Evolutionary conservation across 495 filamentous ascomycete genomes (phyloP).

Genomic region (Jackrogersella minutella): DNA sequence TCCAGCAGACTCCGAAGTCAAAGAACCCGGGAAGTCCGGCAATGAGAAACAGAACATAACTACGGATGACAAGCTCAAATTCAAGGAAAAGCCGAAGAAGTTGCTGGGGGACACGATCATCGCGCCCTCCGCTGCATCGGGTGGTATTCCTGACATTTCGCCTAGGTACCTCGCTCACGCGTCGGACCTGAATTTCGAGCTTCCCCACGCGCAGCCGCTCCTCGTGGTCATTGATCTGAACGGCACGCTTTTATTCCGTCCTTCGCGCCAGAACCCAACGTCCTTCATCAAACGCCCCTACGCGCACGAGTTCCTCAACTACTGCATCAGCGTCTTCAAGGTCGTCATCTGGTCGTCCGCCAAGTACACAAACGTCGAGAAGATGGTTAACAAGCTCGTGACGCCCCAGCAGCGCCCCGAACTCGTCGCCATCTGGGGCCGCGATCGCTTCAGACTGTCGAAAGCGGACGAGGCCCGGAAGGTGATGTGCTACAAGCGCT

Average conservation of each 20-base stretch:
- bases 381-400: slow-evolving; percentile 67
- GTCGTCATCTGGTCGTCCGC: slow-evolving; percentile 96
- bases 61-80: no score
- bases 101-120: slow-evolving; percentile 34
- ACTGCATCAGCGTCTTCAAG: slow-evolving; percentile 70
- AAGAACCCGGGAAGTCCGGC: no score
- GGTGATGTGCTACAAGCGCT: slow-evolving; percentile 86
- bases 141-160: slow-evolving; percentile 58
- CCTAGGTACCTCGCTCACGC: slow-evolving; percentile 49
- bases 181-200: slow-evolving; percentile 24
- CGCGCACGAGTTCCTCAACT: slow-evolving; percentile 70
- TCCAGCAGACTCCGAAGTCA: no score
- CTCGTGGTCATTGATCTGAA: slow-evolving; percentile 92
- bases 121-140: slow-evolving; percentile 52
- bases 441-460: slow-evolving; percentile 77
- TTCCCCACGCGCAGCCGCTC: slow-evolving; percentile 54
- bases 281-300: slow-evolving; percentile 68
- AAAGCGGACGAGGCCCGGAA: slow-evolving; percentile 68
- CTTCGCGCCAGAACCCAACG: slow-evolving; percentile 54
- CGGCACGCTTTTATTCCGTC: slow-evolving; percentile 83
- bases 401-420: slow-evolving; percentile 46
- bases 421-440: slow-evolving; percentile 78
- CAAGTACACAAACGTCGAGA: slow-evolving; percentile 68
- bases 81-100: background rate
- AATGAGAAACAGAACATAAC: no score